A percentile compares a stretch with the other conserved stretches of the same genome.
These are phyloP conservation scores for Paramecium tetraurelia DNA, from an alignment of 73 alveolate species.

Conservation along the genomic window DNA sequence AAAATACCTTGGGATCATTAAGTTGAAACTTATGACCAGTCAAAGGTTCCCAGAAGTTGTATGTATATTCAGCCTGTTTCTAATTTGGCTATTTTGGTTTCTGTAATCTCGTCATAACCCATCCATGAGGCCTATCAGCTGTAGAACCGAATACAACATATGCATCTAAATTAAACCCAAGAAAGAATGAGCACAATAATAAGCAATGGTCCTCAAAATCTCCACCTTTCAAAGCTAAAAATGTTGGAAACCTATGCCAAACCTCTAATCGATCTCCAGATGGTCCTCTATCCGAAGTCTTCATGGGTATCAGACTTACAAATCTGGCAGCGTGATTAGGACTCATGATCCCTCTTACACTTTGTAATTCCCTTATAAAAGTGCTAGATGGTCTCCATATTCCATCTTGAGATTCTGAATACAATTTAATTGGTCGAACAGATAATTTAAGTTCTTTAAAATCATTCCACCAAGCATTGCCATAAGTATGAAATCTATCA, in stretches of 20 bases:
- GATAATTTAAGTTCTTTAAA: constrained; percentile 27
- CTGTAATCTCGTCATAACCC: constrained; percentile 74
- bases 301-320: constrained; percentile 77
- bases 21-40: constrained; percentile 44
- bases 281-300: constrained; percentile 71
- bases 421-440: constrained; percentile 3
- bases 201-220: constrained; percentile 43
- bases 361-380: background rate
- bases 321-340: constrained; percentile 86
- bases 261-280: constrained; percentile 77
- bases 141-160: constrained; percentile 70
- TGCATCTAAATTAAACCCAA: constrained; percentile 31
- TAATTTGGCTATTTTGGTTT: constrained; percentile 22
- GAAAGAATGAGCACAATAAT: background rate
- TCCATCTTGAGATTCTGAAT: constrained; percentile 34
- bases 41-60: constrained; percentile 21
- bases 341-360: constrained; percentile 38
- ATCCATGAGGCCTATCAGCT: constrained; percentile 80
- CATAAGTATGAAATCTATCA: constrained; percentile 47
- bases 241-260: constrained; percentile 79
- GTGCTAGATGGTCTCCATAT: constrained; percentile 39
- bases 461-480: constrained; percentile 54
- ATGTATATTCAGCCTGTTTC: constrained; percentile 3
- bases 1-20: constrained; percentile 6
- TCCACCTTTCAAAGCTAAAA: constrained; percentile 47